These are phyloP conservation scores for Phytophthora multivora DNA, from an alignment of 352 stramenopile genomes.

Conservation along the genomic window DNA sequence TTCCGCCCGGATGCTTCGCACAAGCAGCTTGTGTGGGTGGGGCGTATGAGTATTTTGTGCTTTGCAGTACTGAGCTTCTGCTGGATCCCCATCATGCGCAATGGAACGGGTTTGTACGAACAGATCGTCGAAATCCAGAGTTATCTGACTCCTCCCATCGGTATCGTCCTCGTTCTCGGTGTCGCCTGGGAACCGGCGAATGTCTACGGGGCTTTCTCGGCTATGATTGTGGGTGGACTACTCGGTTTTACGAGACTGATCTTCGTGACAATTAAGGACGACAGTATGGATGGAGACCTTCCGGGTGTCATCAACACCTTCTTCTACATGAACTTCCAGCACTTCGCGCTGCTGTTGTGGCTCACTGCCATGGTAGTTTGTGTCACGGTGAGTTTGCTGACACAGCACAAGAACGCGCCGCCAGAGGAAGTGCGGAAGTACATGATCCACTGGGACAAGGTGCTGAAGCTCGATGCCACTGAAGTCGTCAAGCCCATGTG, in stretches of 20 bases:
- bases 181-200: conserved; percentile 60
- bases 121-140: conserved; percentile 68
- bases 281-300: conserved; percentile 47
- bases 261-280: conserved; percentile 60
- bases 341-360: conserved; percentile 68
- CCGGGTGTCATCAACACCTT: conserved; percentile 50
- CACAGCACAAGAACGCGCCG: conserved; percentile 42
- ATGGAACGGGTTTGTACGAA: conserved; percentile 64
- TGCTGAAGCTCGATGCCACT: conserved; percentile 58
- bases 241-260: conserved; percentile 56
- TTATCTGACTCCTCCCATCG: conserved; percentile 64
- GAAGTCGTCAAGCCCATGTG: conserved; percentile 55
- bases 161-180: conserved; percentile 64
- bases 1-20: conserved; percentile 54
- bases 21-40: conserved; percentile 66
- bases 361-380: conserved; percentile 51
- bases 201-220: conserved; percentile 50
- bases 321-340: conserved; percentile 79
- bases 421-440: conserved; percentile 45
- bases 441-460: conserved; percentile 56
- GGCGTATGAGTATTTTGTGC: conserved; percentile 48
- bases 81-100: conserved; percentile 71
- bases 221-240: conserved; percentile 52
- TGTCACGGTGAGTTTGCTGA: conserved; percentile 56
- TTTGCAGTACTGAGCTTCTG: conserved; percentile 62